Evolutionary conservation across 177 flowering plant genomes (phyloP).

Genomic region (Telopea speciosissima): DNA sequence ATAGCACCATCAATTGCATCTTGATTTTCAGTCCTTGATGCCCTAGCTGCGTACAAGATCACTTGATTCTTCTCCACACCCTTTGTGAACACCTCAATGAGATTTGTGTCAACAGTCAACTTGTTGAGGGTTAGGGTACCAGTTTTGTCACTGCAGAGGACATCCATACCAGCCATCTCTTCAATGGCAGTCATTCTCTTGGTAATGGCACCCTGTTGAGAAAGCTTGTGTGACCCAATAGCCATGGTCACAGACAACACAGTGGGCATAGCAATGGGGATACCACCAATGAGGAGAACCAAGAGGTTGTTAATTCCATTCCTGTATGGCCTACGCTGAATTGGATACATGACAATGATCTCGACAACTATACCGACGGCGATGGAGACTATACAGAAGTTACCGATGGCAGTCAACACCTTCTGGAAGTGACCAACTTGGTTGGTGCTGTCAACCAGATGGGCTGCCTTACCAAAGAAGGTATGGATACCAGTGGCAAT

Average conservation of each 20-base stretch:
- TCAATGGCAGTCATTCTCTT: slow-evolving; percentile 99
- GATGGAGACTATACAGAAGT: slow-evolving; percentile 93
- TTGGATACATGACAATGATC: slow-evolving; percentile 85
- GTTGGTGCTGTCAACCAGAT: slow-evolving; percentile 92
- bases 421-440: slow-evolving; percentile 93
- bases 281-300: slow-evolving; percentile 96
- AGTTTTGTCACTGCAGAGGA: slow-evolving; percentile 94
- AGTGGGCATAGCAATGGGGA: slow-evolving; percentile 99
- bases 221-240: slow-evolving; percentile 92
- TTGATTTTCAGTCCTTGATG: slow-evolving; percentile 94
- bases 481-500: slow-evolving; percentile 97
- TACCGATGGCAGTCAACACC: slow-evolving; percentile 94
- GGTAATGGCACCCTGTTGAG: slow-evolving; percentile 95
- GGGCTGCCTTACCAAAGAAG: slow-evolving; percentile 97
- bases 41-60: slow-evolving; percentile 75
- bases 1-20: slow-evolving; percentile 98
- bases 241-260: slow-evolving; percentile 99
- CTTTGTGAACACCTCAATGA: slow-evolving; percentile 78
- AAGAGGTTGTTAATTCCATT: slow-evolving; percentile 89
- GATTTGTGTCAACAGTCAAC: slow-evolving; percentile 66
- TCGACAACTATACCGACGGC: slow-evolving; percentile 75
- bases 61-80: slow-evolving; percentile 76
- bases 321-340: slow-evolving; percentile 77
- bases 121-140: slow-evolving; percentile 92
- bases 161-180: slow-evolving; percentile 99